phyloP scores from a whole-genome alignment of 345 rosid species.

The Hevea brasiliensis region DNA sequence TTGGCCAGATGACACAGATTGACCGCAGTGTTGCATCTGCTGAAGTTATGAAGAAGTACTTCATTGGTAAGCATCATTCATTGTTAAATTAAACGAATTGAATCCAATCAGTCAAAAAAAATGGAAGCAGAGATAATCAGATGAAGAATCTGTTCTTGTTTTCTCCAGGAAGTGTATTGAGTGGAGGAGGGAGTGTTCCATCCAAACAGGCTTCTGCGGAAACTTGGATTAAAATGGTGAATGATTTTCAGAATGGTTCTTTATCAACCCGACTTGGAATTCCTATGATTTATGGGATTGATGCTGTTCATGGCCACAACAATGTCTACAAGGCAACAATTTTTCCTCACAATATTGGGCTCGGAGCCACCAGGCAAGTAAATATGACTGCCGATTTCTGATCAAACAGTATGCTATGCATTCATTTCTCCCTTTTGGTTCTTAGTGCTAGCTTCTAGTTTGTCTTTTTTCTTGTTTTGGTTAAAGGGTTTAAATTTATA shows the following conservation, averaged over 20 bases:
- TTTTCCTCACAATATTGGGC: constrained; percentile 85
- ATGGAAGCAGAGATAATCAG: background rate
- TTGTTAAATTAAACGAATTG: no score
- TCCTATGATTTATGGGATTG: constrained; percentile 91
- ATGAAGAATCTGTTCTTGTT: no score
- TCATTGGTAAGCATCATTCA: constrained; percentile 51
- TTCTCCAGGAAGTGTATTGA: constrained; percentile 73
- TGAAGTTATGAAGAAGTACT: constrained; percentile 61
- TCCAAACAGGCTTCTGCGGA: constrained; percentile 55
- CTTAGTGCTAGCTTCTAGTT: no score
- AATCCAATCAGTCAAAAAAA: no score
- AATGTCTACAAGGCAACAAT: constrained; percentile 78
- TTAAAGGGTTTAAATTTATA: no score
- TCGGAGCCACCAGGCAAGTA: constrained; percentile 65
- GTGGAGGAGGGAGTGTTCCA: constrained; percentile 94
- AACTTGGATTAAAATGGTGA: constrained; percentile 72
- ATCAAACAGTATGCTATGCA: no score
- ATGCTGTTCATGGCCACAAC: constrained; percentile 93
- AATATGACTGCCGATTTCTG: no score
- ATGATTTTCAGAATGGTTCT: constrained; percentile 60
- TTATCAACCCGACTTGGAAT: constrained; percentile 76
- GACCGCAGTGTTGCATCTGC: constrained; percentile 71
- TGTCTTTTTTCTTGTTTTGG: no score
- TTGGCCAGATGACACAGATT: constrained; percentile 93
- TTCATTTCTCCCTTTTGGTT: no score